Evolutionary conservation across 306 rosid species (phyloP).

Genomic region (Rosa lucieae): DNA sequence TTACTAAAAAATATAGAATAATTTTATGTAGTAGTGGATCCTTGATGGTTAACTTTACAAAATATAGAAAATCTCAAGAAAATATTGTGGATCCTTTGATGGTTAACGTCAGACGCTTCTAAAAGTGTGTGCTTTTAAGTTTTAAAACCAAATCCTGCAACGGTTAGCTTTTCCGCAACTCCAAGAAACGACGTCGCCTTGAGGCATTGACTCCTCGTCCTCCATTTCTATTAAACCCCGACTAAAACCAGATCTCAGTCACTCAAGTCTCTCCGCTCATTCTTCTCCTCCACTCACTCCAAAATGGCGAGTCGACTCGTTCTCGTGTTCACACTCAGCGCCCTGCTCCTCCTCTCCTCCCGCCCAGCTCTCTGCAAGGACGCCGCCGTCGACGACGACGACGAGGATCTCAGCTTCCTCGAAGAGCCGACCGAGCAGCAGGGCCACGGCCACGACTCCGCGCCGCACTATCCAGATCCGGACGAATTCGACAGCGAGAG

Average conservation of each 20-base stretch:
- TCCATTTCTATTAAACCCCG: slow-evolving; percentile 17
- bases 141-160: neutral
- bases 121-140: too few relatives aligned
- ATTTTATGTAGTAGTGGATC: too few relatives aligned
- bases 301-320: slow-evolving; percentile 61
- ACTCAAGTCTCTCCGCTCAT: neutral
- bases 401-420: slow-evolving; percentile 90
- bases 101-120: too few relatives aligned
- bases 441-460: neutral
- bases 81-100: too few relatives aligned
- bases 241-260: slow-evolving; percentile 26
- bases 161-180: neutral
- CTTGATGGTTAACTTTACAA: too few relatives aligned
- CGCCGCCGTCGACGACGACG: slow-evolving; percentile 39
- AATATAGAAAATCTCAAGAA: too few relatives aligned
- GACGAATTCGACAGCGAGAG: slow-evolving; percentile 39
- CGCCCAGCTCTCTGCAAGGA: slow-evolving; percentile 48
- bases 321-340: slow-evolving; percentile 46
- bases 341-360: slow-evolving; percentile 72
- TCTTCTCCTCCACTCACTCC: neutral
- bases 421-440: slow-evolving; percentile 53
- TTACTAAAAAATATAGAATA: too few relatives aligned
- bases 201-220: slow-evolving; percentile 6
- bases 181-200: neutral
- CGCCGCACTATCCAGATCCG: slow-evolving; percentile 35